phyloP scores from a whole-genome alignment of 2,329 filamentous ascomycete genomes.

The Verticillium zaregamsianum region DNA sequence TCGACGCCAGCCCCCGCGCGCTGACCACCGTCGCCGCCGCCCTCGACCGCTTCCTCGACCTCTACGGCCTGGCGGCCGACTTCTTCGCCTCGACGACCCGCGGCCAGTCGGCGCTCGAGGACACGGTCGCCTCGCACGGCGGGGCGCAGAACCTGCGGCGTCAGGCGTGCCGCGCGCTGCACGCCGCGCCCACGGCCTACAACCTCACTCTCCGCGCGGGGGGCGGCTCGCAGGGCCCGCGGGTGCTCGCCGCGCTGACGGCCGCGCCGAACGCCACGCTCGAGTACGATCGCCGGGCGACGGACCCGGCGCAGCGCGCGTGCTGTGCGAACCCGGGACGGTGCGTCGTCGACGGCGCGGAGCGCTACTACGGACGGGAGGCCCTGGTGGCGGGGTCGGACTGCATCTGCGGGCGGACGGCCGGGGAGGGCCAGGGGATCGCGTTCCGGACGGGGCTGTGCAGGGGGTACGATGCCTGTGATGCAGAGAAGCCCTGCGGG shows the following conservation, averaged over 20 bases:
- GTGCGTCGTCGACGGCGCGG: slow-evolving; percentile 10
- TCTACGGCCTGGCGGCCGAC: slow-evolving; percentile 22
- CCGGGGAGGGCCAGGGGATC: slow-evolving; percentile 4
- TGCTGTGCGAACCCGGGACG: slow-evolving; percentile 24
- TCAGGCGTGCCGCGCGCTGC: slow-evolving; percentile 29
- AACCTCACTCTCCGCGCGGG: slow-evolving; percentile 27
- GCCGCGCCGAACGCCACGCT: background rate
- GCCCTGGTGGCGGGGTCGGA: slow-evolving; percentile 23
- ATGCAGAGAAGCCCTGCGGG: background rate
- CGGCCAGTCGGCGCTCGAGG: slow-evolving; percentile 17
- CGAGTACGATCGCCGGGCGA: slow-evolving; percentile 20
- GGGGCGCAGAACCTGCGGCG: slow-evolving; percentile 20
- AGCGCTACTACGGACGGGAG: slow-evolving; percentile 24
- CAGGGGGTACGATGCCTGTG: slow-evolving; percentile 3
- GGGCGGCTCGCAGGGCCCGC: slow-evolving; percentile 25
- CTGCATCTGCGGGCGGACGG: slow-evolving; percentile 30
- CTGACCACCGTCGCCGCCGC: background rate
- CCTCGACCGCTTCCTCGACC: slow-evolving; percentile 4
- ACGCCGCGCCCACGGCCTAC: slow-evolving; percentile 23
- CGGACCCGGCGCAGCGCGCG: slow-evolving; percentile 24
- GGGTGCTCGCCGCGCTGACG: slow-evolving; percentile 12
- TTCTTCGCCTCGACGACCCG: slow-evolving; percentile 20
- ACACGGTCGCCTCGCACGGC: slow-evolving; percentile 27
- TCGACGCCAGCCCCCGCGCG: slow-evolving; percentile 1
- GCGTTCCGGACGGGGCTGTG: slow-evolving; percentile 8